phyloP scores from a whole-genome alignment of 2,329 filamentous ascomycete genomes.

The Mycocentrospora acerina region DNA sequence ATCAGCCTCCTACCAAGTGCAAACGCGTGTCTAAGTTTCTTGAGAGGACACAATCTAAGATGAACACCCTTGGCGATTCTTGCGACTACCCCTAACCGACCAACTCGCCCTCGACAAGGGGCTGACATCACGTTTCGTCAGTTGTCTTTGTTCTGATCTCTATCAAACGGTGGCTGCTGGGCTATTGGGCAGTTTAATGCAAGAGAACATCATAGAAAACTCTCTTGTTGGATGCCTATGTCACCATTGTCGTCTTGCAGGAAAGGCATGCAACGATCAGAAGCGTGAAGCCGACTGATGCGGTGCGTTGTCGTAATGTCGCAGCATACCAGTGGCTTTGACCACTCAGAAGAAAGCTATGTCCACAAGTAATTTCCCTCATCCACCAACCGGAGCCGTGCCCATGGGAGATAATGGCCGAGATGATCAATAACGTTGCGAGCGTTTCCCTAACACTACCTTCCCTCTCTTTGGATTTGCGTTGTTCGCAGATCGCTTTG shows the following conservation, averaged over 20 bases:
- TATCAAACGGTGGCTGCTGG: too few relatives aligned
- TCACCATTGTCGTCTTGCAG: neutral
- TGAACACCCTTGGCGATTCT: conserved; percentile 30
- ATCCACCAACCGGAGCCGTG: conserved; percentile 21
- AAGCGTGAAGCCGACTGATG: conserved; percentile 14
- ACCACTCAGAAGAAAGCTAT: conserved; percentile 19
- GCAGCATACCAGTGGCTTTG: conserved; percentile 12
- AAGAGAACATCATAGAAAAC: conserved; percentile 2
- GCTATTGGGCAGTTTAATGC: too few relatives aligned
- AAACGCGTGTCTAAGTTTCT: conserved; percentile 1
- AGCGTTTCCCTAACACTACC: conserved; percentile 11
- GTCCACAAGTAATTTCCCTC: conserved; percentile 34
- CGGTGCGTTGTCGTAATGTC: conserved; percentile 16
- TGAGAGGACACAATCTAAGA: conserved; percentile 12
- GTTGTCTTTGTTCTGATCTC: too few relatives aligned
- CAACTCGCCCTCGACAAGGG: conserved; percentile 27
- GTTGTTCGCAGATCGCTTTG: conserved; percentile 1
- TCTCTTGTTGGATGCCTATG: conserved; percentile 1
- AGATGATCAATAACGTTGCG: conserved; percentile 27
- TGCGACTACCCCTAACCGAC: conserved; percentile 22
- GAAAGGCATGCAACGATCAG: conserved; percentile 10
- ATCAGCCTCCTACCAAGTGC: conserved; percentile 1
- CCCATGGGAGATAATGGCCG: conserved; percentile 12
- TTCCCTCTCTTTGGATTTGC: neutral
- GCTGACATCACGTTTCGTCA: conserved; percentile 12